A percentile compares a stretch with the other conserved stretches of the same genome.
Conservation (phyloP, 2,329 filamentous ascomycete species). For the Dendryphion nanum region DNA sequence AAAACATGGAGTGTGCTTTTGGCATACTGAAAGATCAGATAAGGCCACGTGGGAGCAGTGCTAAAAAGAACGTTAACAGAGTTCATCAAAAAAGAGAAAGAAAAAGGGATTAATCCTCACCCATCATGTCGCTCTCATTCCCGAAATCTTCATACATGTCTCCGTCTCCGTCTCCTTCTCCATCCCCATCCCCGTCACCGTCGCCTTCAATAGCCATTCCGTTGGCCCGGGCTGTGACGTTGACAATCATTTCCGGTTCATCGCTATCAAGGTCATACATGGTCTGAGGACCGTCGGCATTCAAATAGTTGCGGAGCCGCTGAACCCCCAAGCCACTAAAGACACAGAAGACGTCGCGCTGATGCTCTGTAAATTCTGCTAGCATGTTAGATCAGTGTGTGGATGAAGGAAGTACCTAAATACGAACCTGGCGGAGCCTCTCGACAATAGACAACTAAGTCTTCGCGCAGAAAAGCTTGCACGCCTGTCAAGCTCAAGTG, state of each 20-base stretch:
- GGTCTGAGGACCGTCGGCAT: constrained; percentile 42
- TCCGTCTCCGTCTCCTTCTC: constrained; percentile 30
- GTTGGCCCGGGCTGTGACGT: constrained; percentile 36
- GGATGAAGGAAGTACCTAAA: neutral
- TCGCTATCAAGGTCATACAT: constrained; percentile 25
- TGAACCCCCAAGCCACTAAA: constrained; percentile 86
- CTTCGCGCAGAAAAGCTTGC: constrained; percentile 80
- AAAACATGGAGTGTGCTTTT: no score
- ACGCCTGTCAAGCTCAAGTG: constrained; percentile 95
- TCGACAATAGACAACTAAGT: constrained; percentile 82
- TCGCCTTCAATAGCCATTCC: constrained; percentile 40
- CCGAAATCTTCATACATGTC: constrained; percentile 44
- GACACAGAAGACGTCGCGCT: constrained; percentile 94
- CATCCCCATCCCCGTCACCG: neutral
- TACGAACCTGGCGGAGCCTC: constrained; percentile 70
- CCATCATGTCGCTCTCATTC: constrained; percentile 47
- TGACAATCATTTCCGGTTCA: constrained; percentile 34
- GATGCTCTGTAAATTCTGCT: constrained; percentile 88
- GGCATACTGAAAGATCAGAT: no score
- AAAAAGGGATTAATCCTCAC: constrained; percentile 19
- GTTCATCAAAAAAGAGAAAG: no score
- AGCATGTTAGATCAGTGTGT: neutral
- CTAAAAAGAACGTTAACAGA: no score
- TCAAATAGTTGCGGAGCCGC: constrained; percentile 75
- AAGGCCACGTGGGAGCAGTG: no score